Evolutionary conservation across 192 early-diverging fungal genomes (phyloP).

Genomic region (Coemansia umbellata): DNA sequence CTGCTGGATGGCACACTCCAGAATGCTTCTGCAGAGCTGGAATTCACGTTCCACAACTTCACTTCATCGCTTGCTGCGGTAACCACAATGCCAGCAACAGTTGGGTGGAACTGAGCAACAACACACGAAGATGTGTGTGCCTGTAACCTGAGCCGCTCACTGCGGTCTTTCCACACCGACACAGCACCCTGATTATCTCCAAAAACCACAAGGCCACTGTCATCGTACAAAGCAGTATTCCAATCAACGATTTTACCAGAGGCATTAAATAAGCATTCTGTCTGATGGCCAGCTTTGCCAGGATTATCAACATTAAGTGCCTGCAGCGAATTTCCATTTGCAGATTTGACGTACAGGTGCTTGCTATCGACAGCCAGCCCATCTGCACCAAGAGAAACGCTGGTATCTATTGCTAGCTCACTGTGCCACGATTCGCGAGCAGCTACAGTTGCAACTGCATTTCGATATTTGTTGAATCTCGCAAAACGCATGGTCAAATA

Average conservation of each 20-base stretch:
- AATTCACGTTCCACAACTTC: slow-evolving; percentile 26
- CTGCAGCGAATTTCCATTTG: slow-evolving; percentile 26
- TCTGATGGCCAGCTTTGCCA: slow-evolving; percentile 15
- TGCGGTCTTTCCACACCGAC: slow-evolving; percentile 24
- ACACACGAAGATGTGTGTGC: slow-evolving; percentile 19
- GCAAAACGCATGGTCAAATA: slow-evolving; percentile 29
- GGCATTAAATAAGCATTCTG: neutral
- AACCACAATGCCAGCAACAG: slow-evolving; percentile 27
- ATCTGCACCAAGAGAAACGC: slow-evolving; percentile 16
- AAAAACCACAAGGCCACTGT: slow-evolving; percentile 16
- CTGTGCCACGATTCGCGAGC: slow-evolving; percentile 40
- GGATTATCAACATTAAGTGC: slow-evolving; percentile 17
- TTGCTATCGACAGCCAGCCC: slow-evolving; percentile 30
- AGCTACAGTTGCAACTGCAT: slow-evolving; percentile 25
- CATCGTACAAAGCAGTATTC: slow-evolving; percentile 20
- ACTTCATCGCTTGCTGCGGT: slow-evolving; percentile 19
- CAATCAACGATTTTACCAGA: slow-evolving; percentile 28
- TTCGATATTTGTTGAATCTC: slow-evolving; percentile 40
- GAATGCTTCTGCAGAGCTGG: neutral
- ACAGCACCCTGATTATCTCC: slow-evolving; percentile 32
- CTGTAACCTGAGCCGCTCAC: neutral
- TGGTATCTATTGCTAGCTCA: slow-evolving; percentile 29
- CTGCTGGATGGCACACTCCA: slow-evolving; percentile 11
- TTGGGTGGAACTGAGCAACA: slow-evolving; percentile 35
- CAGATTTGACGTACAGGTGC: slow-evolving; percentile 23